Conservation (phyloP, 106 monocot genomes). For the Alisma plantagoaquatica region DNA sequence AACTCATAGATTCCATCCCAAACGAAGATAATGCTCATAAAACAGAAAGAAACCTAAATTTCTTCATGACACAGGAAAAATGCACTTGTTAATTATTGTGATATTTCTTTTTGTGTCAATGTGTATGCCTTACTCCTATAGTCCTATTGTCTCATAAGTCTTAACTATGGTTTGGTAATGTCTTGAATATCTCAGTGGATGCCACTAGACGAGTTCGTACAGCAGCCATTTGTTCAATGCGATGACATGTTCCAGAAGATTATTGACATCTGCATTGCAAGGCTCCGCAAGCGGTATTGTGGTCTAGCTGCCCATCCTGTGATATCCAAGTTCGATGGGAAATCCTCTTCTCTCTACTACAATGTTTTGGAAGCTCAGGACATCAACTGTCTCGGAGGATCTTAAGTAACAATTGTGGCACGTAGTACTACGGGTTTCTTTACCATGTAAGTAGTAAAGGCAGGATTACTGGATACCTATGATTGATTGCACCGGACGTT, state of each 20-base stretch:
- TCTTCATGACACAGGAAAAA: not conserved
- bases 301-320: slow-evolving; percentile 59
- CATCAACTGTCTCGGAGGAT: slow-evolving; percentile 25
- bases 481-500: too few relatives aligned
- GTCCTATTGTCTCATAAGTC: too few relatives aligned
- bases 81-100: not conserved
- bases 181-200: slow-evolving; percentile 53
- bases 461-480: too few relatives aligned
- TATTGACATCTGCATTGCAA: slow-evolving; percentile 72
- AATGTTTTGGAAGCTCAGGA: slow-evolving; percentile 49
- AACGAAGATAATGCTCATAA: not conserved
- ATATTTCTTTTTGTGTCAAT: too few relatives aligned
- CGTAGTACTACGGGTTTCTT: too few relatives aligned
- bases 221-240: slow-evolving; percentile 59
- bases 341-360: slow-evolving; percentile 65
- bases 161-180: not conserved
- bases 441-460: too few relatives aligned
- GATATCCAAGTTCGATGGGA: slow-evolving; percentile 69
- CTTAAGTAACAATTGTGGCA: too few relatives aligned
- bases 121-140: too few relatives aligned
- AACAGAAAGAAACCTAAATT: not conserved
- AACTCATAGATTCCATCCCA: not conserved
- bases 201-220: slow-evolving; percentile 62
- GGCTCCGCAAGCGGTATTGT: slow-evolving; percentile 61
- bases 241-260: slow-evolving; percentile 84